Evolutionary conservation across 495 filamentous ascomycete genomes (phyloP).

Genomic region (Aspergillus steynii): DNA sequence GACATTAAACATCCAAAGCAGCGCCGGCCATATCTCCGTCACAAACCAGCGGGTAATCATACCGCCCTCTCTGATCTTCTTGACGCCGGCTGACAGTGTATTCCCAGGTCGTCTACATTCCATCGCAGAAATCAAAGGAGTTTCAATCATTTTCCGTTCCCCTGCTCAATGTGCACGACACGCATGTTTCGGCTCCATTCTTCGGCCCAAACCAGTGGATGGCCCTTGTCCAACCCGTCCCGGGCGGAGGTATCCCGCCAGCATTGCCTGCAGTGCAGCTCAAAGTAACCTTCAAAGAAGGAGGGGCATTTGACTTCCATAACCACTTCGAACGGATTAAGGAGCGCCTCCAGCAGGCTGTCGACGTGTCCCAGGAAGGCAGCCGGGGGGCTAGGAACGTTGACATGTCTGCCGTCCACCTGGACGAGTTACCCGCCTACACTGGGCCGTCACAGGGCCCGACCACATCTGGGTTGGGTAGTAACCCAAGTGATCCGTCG

Average conservation of each 20-base stretch:
- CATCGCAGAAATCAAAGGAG: constrained; percentile 61
- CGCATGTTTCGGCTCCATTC: constrained; percentile 87
- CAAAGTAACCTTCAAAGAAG: constrained; percentile 89
- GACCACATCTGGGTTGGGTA: neutral
- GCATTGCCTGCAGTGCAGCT: constrained; percentile 70
- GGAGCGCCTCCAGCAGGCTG: constrained; percentile 76
- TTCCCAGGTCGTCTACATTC: constrained; percentile 82
- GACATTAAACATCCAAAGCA: constrained; percentile 57
- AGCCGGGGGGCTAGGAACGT: constrained; percentile 49
- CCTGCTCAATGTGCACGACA: constrained; percentile 80
- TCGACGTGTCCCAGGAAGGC: constrained; percentile 63
- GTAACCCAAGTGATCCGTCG: constrained; percentile 9
- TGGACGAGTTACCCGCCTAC: constrained; percentile 88
- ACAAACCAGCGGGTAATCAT: constrained; percentile 80
- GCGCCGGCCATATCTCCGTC: constrained; percentile 68
- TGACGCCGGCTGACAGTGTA: neutral
- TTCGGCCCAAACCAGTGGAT: constrained; percentile 97
- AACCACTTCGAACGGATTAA: constrained; percentile 80
- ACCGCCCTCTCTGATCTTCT: constrained; percentile 17
- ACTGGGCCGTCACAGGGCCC: constrained; percentile 32
- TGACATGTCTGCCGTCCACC: constrained; percentile 59
- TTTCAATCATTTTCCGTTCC: constrained; percentile 89
- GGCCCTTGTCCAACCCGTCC: constrained; percentile 73
- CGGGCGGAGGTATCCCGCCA: constrained; percentile 83
- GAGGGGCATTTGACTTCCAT: constrained; percentile 91